phyloP scores from a whole-genome alignment of 345 rosid genomes.

The Euphorbia lathyris region DNA sequence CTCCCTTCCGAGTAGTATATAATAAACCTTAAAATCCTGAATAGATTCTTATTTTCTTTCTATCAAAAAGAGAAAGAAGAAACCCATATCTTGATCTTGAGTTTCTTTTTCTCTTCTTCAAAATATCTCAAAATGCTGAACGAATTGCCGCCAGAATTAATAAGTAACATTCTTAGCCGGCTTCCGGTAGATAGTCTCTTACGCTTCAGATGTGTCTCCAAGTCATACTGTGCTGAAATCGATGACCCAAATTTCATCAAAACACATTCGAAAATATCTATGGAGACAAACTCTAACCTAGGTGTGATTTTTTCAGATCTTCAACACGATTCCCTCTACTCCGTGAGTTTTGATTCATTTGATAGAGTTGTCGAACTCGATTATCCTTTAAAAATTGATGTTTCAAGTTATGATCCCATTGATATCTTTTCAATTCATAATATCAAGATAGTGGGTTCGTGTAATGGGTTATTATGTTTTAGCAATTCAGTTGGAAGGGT shows the following conservation, averaged over 20 bases:
- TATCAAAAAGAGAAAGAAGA: too few species aligned
- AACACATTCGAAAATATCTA: not conserved
- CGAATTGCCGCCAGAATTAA: not conserved
- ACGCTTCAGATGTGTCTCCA: conserved; percentile 6
- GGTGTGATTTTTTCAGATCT: not conserved
- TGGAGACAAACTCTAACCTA: not conserved
- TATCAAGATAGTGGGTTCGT: not conserved
- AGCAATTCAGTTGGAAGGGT: not conserved
- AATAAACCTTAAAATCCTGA: too few species aligned
- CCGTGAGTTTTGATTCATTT: too few species aligned
- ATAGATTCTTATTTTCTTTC: too few species aligned
- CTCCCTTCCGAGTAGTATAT: too few species aligned
- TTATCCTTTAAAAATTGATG: not conserved
- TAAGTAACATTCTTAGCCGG: not conserved
- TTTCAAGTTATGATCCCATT: too few species aligned
- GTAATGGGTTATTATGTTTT: conserved; percentile 2
- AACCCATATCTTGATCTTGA: not conserved
- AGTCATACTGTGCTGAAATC: conserved; percentile 2
- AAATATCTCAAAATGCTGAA: not conserved
- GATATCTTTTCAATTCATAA: not conserved
- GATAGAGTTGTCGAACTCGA: too few species aligned
- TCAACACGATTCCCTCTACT: not conserved
- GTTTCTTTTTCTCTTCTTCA: not conserved
- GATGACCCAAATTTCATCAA: too few species aligned
- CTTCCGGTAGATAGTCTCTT: not conserved